Percentiles rank a stretch among this genome's conserved stretches.
phyloP scores from a whole-genome alignment of 2,329 filamentous ascomycete species.

The Calonectria pauciramosa region DNA sequence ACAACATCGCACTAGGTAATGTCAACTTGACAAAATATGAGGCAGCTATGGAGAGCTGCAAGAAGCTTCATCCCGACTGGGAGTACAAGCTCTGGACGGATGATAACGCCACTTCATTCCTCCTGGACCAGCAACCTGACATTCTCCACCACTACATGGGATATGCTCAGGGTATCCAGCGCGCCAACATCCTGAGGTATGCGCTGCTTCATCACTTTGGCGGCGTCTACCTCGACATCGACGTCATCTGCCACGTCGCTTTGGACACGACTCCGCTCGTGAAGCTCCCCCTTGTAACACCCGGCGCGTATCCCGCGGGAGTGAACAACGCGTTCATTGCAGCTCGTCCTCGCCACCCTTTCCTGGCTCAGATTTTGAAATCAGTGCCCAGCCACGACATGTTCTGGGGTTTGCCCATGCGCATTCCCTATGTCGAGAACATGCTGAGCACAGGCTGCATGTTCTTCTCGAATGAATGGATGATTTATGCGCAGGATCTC shows the following conservation, averaged over 20 bases:
- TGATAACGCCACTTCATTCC: slow-evolving; percentile 35
- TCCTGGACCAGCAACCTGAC: neutral
- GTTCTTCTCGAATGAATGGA: slow-evolving; percentile 46
- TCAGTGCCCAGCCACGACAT: slow-evolving; percentile 39
- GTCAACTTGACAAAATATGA: slow-evolving; percentile 31
- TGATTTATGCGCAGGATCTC: slow-evolving; percentile 36
- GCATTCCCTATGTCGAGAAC: slow-evolving; percentile 45
- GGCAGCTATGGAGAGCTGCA: slow-evolving; percentile 36
- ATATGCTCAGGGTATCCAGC: neutral
- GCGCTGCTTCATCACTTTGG: neutral
- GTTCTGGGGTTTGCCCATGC: slow-evolving; percentile 41
- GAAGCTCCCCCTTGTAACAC: neutral
- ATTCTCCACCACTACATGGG: neutral
- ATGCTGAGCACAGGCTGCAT: slow-evolving; percentile 46
- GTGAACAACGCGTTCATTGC: neutral
- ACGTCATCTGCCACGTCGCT: neutral
- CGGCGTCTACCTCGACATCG: neutral
- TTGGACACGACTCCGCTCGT: neutral
- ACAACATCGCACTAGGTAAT: neutral
- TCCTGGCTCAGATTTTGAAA: slow-evolving; percentile 28
- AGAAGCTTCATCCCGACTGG: slow-evolving; percentile 38
- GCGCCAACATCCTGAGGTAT: neutral
- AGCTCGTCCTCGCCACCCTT: neutral
- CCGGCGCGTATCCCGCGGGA: neutral
- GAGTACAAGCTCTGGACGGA: slow-evolving; percentile 41